Evolutionary conservation across 2,329 filamentous ascomycete genomes (phyloP), one percentile per base, ranked within the genome.

Genomic region (Ophiosphaerella korrae): DNA sequence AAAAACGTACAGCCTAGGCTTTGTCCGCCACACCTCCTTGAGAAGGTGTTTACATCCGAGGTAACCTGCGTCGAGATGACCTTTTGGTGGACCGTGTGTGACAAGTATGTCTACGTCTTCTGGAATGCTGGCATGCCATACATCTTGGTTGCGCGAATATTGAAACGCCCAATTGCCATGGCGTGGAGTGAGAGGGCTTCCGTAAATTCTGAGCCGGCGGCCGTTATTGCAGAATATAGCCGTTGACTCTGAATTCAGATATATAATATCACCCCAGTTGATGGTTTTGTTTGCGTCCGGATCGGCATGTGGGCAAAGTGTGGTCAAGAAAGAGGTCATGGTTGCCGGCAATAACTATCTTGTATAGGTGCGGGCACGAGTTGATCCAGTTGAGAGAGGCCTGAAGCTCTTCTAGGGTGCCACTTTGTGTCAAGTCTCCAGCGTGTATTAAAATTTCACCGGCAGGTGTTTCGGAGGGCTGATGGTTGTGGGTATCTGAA

Each of bases 361-460:
- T 96, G 72, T 93, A 80, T 24, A 75, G 72, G 66, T 95, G 90
- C 0, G 89, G 88, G 7, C 91, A 81, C 3, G 77, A 77, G 45
- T 80, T 82, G 8, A 96, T 78, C 90, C 90, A 96, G 75, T 93
- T 83, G 31, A 96, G 78, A 63, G 92, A 86, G 6, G 76, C 77
- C 75, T 95, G 90, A 44, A 96, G 84, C 55, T 91, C 88, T 13
- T 77, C 76, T 1, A 83, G 80, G 2, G 84, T 87, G 38, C 92
- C 92, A 18, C 79, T 77, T 58, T 89, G 85, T 42, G 86, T 87
- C 58, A 96, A 77, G 74, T 97, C 92, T 34, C 92, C 92, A 2
- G 90, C 88, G 70, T 96, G 92, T 63, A 96, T 88, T 34, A 97
- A 82, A 13, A 96, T 79, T 71, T 96, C 92, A 46, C 91, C 92